phyloP scores from a whole-genome alignment of 208 protist species.

The Acanthamoeba lugdunensis region DNA sequence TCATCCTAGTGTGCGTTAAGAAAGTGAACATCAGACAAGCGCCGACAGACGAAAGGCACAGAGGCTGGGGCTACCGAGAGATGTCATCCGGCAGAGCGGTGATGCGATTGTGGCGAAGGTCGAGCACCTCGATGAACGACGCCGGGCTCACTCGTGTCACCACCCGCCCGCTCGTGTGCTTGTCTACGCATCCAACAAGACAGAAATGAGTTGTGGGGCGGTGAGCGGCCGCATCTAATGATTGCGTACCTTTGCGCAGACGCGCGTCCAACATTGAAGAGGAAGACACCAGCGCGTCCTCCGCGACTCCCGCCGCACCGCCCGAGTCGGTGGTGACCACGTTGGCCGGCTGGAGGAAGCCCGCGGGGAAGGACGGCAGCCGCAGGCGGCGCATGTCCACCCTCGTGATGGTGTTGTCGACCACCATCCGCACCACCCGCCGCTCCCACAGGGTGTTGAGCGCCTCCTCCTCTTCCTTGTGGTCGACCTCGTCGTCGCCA shows the following conservation, averaged over 20 bases:
- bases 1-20: background rate
- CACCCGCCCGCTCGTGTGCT: background rate
- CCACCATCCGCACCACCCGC: constrained; percentile 2
- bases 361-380: background rate
- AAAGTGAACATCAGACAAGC: background rate
- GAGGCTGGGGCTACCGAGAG: background rate
- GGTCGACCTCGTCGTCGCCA: constrained; percentile 4
- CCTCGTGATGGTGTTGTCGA: constrained; percentile 11
- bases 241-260: constrained; percentile 28
- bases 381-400: constrained; percentile 47
- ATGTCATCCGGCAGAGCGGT: constrained; percentile 16
- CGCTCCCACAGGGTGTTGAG: constrained; percentile 12
- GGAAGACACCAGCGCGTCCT: constrained; percentile 3
- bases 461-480: constrained; percentile 27
- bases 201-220: background rate
- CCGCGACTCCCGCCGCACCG: background rate
- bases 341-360: background rate
- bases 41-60: background rate
- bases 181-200: background rate
- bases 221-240: background rate
- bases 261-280: constrained; percentile 28
- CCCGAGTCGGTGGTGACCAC: background rate
- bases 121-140: constrained; percentile 32
- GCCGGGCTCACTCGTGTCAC: background rate
- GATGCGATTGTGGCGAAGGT: constrained; percentile 48